phyloP scores from a whole-genome alignment of 1,284 basidiomycete species.

The Schizopora paradoxa region DNA sequence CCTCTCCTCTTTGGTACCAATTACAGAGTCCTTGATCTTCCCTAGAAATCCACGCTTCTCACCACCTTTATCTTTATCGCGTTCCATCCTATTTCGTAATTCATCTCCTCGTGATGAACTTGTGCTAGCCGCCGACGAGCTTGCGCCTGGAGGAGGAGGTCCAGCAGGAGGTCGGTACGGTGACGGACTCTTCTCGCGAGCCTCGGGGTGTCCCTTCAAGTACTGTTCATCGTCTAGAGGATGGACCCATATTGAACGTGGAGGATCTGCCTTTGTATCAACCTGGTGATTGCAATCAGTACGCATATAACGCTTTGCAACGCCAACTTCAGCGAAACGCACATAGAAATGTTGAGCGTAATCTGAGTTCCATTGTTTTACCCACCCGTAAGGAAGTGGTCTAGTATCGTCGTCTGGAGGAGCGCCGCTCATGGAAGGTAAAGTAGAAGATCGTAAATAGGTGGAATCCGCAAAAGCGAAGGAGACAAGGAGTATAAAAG shows the following conservation, averaged over 20 bases:
- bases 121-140: slow-evolving; percentile 2
- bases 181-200: slow-evolving; percentile 31
- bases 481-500: too few species aligned
- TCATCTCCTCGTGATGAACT: too few species aligned
- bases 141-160: slow-evolving; percentile 15
- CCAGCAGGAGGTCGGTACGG: slow-evolving; percentile 22
- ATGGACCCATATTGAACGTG: slow-evolving; percentile 65
- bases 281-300: slow-evolving; percentile 36
- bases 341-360: slow-evolving; percentile 43
- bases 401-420: slow-evolving; percentile 26
- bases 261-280: slow-evolving; percentile 59
- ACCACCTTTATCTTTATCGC: background rate
- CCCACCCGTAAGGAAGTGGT: slow-evolving; percentile 57
- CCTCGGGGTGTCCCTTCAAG: slow-evolving; percentile 49
- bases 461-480: too few species aligned
- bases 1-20: slow-evolving; percentile 59
- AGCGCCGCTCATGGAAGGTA: too few species aligned
- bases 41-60: slow-evolving; percentile 49
- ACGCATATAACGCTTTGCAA: slow-evolving; percentile 3
- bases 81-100: background rate
- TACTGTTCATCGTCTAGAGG: slow-evolving; percentile 65
- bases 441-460: too few species aligned
- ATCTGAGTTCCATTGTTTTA: slow-evolving; percentile 44
- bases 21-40: slow-evolving; percentile 55
- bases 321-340: slow-evolving; percentile 16